Base-by-base conservation (phyloP, 768 basidiomycete species). In the Lentinula aciculospora region DNA sequence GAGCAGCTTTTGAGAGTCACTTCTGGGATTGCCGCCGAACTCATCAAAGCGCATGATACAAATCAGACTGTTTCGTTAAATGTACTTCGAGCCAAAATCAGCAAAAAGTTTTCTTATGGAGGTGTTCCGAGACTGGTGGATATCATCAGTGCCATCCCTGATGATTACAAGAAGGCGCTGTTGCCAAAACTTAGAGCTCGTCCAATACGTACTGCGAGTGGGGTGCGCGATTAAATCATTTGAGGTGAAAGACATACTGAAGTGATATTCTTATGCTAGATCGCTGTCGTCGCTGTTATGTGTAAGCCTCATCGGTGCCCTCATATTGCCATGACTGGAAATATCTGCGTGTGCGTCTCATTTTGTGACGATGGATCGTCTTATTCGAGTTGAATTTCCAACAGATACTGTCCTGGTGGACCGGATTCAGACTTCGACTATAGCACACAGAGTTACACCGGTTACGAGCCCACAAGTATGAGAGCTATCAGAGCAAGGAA, bases 371-470 rank as follows among this genome's bases (percentile, higher is more conserved):
- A 36, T 8, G n/a, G 19, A 45, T 29, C 1, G 4, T 37, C 23
- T 40, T 39, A 17, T 13, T 32, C 0, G 27, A 12, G 3, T 48
- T 42, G 34, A 53, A 42, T 57, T 40, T 39, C 13, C 29, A 27
- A 3, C 61, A 94, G 93, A 36, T 98, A 98, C 70, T 99, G 97
- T 68, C 97, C 97, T 4, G 97, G 97, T 57, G 97, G 97, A 17
- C 97, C 97, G 3, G 97, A 99, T 71, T 98, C 97, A 1, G 97
- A 99, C 72, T 99, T 99, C 63, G 97, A 99, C 69, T 99, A 99
- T 67, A 98, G 95, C 63, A 99, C 97, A 6, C 97, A 96, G 71
- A 92, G 91, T 66, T 93, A 93, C 65, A 95, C 92, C 23, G 93
- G 93, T 2, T 94, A 94, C 65, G 90, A 98, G 71, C 97, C 97